Evolutionary conservation across 2,329 filamentous ascomycete species (phyloP).

Genomic region (Plectosphaerella cucumerina): DNA sequence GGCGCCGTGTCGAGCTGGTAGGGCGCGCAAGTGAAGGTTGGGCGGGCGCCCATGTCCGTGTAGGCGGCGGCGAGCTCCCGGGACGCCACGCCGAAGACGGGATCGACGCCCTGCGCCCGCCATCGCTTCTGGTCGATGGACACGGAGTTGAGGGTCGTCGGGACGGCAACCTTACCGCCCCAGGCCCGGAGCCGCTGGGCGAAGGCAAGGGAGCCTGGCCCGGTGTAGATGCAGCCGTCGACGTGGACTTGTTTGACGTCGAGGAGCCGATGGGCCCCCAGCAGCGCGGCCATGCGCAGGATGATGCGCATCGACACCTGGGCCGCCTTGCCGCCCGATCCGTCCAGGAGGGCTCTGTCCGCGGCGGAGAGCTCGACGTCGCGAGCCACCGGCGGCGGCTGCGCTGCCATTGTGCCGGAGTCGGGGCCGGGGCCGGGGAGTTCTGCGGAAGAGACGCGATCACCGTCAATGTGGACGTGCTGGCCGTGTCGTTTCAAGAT

Average conservation of each 20-base stretch:
- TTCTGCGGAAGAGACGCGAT: neutral
- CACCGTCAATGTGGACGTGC: neutral
- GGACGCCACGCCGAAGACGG: conserved; percentile 21
- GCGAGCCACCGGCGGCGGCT: neutral
- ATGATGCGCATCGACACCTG: conserved; percentile 32
- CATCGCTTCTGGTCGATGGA: conserved; percentile 36
- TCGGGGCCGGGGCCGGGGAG: neutral
- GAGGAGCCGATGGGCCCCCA: conserved; percentile 26
- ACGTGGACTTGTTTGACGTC: conserved; percentile 36
- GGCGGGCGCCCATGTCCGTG: conserved; percentile 31
- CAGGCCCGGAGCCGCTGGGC: conserved; percentile 26
- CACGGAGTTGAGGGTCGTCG: conserved; percentile 38
- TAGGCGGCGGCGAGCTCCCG: conserved; percentile 31
- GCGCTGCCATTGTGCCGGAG: neutral
- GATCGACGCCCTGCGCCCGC: conserved; percentile 29
- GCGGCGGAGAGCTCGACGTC: neutral
- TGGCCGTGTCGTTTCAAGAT: neutral
- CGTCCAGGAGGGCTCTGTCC: conserved; percentile 22
- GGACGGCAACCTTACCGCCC: conserved; percentile 30
- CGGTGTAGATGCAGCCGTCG: conserved; percentile 38
- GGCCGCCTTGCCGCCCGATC: conserved; percentile 25
- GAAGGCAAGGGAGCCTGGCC: conserved; percentile 29
- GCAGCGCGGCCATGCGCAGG: conserved; percentile 27
- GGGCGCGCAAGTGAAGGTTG: conserved; percentile 39
- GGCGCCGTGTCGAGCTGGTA: conserved; percentile 29